These are phyloP conservation scores for Ophiognomonia clavigignenti-juglandacearum DNA, from an alignment of 2,329 filamentous ascomycete genomes.

Conservation along the genomic window DNA sequence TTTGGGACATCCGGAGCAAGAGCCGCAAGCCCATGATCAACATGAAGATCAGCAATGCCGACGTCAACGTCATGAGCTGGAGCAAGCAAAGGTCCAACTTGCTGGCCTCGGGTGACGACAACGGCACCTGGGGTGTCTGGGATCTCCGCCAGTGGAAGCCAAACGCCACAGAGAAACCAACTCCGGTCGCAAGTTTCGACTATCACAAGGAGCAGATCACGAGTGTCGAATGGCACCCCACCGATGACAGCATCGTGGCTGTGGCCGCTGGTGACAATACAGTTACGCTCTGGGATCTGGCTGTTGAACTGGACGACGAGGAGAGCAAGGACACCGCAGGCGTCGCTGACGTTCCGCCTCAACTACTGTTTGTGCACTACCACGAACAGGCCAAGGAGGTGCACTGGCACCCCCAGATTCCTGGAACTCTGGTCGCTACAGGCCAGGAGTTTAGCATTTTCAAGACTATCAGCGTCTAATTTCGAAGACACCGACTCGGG, in stretches of 20 bases:
- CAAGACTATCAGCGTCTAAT: slow-evolving; percentile 74
- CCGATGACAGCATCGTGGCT: slow-evolving; percentile 90
- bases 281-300: slow-evolving; percentile 92
- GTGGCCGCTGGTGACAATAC: slow-evolving; percentile 92
- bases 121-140: slow-evolving; percentile 94
- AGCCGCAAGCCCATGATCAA: slow-evolving; percentile 82
- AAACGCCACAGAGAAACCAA: slow-evolving; percentile 50
- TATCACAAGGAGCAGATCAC: slow-evolving; percentile 98
- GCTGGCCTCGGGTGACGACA: slow-evolving; percentile 86
- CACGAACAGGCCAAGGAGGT: slow-evolving; percentile 92
- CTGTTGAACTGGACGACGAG: slow-evolving; percentile 94
- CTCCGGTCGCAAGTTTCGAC: slow-evolving; percentile 85
- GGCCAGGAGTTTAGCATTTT: slow-evolving; percentile 85
- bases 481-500: not conserved
- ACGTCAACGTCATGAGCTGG: slow-evolving; percentile 98
- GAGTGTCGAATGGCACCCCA: slow-evolving; percentile 94
- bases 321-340: slow-evolving; percentile 87
- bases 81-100: slow-evolving; percentile 83
- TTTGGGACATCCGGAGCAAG: slow-evolving; percentile 94
- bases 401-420: slow-evolving; percentile 97
- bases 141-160: slow-evolving; percentile 94
- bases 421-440: slow-evolving; percentile 82
- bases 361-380: slow-evolving; percentile 94
- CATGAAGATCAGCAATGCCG: slow-evolving; percentile 74
- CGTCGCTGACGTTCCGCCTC: slow-evolving; percentile 84